A percentile compares a stretch with the other conserved stretches of the same genome.
phyloP scores from a whole-genome alignment of 2,329 filamentous ascomycete genomes.

The Colletotrichum sp. region DNA sequence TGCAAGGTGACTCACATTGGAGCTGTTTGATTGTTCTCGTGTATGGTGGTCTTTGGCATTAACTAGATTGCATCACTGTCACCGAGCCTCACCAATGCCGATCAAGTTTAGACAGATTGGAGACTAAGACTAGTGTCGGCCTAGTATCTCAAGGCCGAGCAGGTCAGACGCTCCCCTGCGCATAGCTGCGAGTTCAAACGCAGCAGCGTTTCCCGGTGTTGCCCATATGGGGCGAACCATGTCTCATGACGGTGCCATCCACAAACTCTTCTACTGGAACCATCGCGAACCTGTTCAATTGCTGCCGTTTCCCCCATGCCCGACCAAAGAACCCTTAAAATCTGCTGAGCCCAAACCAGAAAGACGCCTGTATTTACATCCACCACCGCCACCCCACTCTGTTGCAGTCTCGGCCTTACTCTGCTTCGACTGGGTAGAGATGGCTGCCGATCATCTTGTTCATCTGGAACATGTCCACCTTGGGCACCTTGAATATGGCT shows the following conservation, averaged over 20 bases:
- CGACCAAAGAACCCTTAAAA: background rate
- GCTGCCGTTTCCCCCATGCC: constrained; percentile 2
- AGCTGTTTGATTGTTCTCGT: background rate
- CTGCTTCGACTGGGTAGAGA: constrained; percentile 78
- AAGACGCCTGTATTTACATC: constrained; percentile 2
- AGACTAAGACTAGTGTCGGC: constrained; percentile 6
- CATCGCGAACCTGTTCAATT: background rate
- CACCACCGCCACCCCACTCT: background rate
- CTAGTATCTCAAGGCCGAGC: background rate
- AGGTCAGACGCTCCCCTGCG: background rate
- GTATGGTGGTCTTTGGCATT: background rate
- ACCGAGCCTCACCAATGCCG: background rate
- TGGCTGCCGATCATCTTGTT: constrained; percentile 94
- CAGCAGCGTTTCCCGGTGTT: background rate
- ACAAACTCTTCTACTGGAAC: background rate
- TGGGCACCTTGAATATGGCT: constrained; percentile 88
- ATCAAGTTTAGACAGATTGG: background rate
- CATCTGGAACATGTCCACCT: constrained; percentile 99
- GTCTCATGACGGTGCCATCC: background rate
- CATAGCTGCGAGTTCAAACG: background rate
- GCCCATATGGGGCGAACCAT: background rate
- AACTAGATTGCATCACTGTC: background rate
- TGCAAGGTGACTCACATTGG: background rate
- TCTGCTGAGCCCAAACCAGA: constrained; percentile 14
- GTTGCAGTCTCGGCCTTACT: constrained; percentile 9